Percentiles rank a stretch among this genome's conserved stretches.
These are phyloP conservation scores for Jatropha multifida DNA, from an alignment of 441 rosid species.

Conservation along the genomic window DNA sequence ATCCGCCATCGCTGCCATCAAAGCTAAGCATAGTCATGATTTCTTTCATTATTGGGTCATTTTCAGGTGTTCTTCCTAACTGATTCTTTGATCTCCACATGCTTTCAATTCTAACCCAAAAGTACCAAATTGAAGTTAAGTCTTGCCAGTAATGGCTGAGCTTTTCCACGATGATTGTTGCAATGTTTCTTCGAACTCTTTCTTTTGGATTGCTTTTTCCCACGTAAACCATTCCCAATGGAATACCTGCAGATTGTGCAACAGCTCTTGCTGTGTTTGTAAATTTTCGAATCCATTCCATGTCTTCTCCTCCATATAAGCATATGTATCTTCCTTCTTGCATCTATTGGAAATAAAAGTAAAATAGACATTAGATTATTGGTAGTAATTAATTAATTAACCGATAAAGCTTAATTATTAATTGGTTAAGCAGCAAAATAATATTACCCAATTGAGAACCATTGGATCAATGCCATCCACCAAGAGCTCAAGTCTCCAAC, in stretches of 20 bases:
- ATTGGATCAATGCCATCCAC: slow-evolving; percentile 54
- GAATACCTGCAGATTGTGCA: slow-evolving; percentile 43
- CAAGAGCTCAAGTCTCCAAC: slow-evolving; percentile 62
- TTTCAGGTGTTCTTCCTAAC: slow-evolving; percentile 31
- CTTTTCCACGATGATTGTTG: slow-evolving; percentile 35
- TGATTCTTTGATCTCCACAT: slow-evolving; percentile 71
- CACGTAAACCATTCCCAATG: slow-evolving; percentile 64
- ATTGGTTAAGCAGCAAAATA: not conserved
- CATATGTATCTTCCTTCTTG: slow-evolving; percentile 57
- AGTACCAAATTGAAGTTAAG: slow-evolving; percentile 52
- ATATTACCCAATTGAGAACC: slow-evolving; percentile 47
- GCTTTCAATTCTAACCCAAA: slow-evolving; percentile 76
- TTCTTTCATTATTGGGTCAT: slow-evolving; percentile 52
- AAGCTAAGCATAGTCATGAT: slow-evolving; percentile 57
- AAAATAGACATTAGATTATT: too few species aligned
- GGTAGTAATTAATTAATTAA: too few species aligned
- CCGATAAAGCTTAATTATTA: too few species aligned
- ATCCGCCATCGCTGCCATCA: slow-evolving; percentile 61
- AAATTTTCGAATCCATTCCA: slow-evolving; percentile 67
- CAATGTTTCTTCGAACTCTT: slow-evolving; percentile 35
- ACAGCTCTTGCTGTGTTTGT: slow-evolving; percentile 41
- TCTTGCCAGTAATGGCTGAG: slow-evolving; percentile 52
- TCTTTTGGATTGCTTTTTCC: slow-evolving; percentile 69
- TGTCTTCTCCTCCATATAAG: slow-evolving; percentile 77
- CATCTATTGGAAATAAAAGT: slow-evolving; percentile 40